Evolutionary conservation across 139 green algal species (phyloP).

Genomic region (Desmodesmus armatus): DNA sequence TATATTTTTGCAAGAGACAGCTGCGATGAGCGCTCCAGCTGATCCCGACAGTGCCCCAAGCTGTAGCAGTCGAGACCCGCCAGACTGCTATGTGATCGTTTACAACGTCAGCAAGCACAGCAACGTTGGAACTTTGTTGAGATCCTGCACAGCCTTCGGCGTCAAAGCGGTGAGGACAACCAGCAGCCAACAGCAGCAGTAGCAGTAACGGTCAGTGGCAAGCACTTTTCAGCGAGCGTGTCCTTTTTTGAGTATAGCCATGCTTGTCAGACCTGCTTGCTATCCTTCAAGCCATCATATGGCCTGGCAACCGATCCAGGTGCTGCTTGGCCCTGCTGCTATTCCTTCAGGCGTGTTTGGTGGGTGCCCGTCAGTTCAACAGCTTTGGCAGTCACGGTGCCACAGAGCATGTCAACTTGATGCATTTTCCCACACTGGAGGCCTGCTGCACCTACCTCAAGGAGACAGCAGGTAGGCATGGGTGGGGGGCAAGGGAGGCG

Average conservation of each 20-base stretch:
- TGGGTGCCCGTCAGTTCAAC: constrained; percentile 88
- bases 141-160: constrained; percentile 44
- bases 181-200: background rate
- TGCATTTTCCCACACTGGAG: constrained; percentile 30
- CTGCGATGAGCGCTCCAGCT: too few species aligned
- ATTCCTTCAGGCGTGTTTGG: constrained; percentile 79
- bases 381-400: constrained; percentile 92
- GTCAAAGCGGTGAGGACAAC: constrained; percentile 23
- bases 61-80: background rate
- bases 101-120: constrained; percentile 47
- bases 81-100: constrained; percentile 43
- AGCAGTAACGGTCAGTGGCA: background rate
- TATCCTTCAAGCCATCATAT: too few species aligned
- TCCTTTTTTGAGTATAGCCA: too few species aligned
- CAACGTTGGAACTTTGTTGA: constrained; percentile 40
- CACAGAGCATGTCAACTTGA: constrained; percentile 67
- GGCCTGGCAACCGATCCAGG: too few species aligned
- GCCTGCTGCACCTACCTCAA: constrained; percentile 1
- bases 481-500: background rate
- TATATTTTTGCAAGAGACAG: too few species aligned
- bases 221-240: background rate
- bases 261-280: too few species aligned
- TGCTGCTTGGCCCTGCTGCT: background rate
- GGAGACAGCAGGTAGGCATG: background rate
- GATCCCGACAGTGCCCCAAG: too few species aligned